These are phyloP conservation scores for Polyporus tsugae DNA, from an alignment of 1,284 basidiomycete species.

Conservation along the genomic window DNA sequence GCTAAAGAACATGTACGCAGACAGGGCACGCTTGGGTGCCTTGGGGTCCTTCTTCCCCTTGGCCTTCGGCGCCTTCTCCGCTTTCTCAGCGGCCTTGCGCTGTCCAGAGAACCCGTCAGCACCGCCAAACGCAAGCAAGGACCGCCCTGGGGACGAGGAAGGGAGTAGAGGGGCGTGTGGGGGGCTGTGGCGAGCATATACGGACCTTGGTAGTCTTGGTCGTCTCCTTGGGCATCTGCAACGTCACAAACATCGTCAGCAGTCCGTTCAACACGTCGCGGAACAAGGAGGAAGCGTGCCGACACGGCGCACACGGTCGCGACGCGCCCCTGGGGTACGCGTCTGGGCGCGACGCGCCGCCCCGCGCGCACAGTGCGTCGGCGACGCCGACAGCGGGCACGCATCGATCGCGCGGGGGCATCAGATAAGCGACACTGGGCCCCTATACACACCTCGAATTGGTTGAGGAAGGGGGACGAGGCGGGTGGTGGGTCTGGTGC, in stretches of 20 bases:
- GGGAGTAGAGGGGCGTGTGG: conserved; percentile 3
- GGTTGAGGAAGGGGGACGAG: conserved; percentile 25
- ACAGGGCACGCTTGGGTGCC: conserved; percentile 90
- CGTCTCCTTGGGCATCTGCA: conserved; percentile 85
- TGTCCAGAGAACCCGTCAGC: conserved; percentile 40
- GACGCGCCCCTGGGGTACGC: conserved; percentile 38
- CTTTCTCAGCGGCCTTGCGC: conserved; percentile 81
- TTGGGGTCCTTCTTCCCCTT: conserved; percentile 82
- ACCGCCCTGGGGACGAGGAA: conserved; percentile 1
- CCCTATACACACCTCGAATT: conserved; percentile 32
- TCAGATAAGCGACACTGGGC: conserved; percentile 32
- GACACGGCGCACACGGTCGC: conserved; percentile 29
- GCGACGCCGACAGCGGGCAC: conserved; percentile 30
- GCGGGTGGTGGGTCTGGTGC: conserved; percentile 22
- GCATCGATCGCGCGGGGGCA: conserved; percentile 34
- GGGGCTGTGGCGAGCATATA: conserved; percentile 32
- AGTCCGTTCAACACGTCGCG: conserved; percentile 42
- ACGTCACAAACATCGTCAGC: conserved; percentile 45
- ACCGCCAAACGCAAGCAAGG: conserved; percentile 22
- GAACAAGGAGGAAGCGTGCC: conserved; percentile 25
- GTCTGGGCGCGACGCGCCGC: conserved; percentile 40
- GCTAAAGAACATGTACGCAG: conserved; percentile 99
- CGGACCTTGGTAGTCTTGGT: conserved; percentile 80
- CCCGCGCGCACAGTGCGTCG: conserved; percentile 26
- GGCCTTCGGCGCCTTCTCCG: conserved; percentile 59